phyloP scores from a whole-genome alignment of 768 basidiomycete genomes.

The Leccinum barrowsii region DNA sequence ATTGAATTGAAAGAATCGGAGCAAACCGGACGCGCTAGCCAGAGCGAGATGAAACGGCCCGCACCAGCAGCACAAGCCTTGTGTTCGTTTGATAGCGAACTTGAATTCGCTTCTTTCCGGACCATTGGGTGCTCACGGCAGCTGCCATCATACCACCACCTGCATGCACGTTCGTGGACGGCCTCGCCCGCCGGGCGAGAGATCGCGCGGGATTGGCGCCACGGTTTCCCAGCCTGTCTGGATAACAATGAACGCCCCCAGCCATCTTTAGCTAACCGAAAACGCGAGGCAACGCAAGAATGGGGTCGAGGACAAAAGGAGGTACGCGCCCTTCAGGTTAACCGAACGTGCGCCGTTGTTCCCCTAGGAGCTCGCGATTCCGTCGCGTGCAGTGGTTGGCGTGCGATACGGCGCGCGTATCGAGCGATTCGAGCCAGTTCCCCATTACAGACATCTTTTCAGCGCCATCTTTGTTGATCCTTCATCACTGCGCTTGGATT shows the following conservation, averaged over 20 bases:
- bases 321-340: background rate
- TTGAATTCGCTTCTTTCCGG: background rate
- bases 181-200: background rate
- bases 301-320: background rate
- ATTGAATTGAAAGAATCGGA: background rate
- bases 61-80: background rate
- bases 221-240: background rate
- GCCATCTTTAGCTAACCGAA: background rate
- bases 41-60: background rate
- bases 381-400: background rate
- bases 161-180: background rate
- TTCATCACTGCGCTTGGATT: background rate
- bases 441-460: background rate
- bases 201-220: background rate
- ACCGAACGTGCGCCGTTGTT: background rate
- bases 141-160: background rate
- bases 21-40: background rate
- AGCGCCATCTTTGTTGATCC: background rate
- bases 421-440: background rate
- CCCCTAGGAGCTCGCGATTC: background rate
- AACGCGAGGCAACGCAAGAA: background rate
- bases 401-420: background rate
- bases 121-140: background rate
- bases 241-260: background rate
- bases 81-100: background rate